phyloP scores from a whole-genome alignment of 805 yeast genomes.

The Candida peoriensis region DNA sequence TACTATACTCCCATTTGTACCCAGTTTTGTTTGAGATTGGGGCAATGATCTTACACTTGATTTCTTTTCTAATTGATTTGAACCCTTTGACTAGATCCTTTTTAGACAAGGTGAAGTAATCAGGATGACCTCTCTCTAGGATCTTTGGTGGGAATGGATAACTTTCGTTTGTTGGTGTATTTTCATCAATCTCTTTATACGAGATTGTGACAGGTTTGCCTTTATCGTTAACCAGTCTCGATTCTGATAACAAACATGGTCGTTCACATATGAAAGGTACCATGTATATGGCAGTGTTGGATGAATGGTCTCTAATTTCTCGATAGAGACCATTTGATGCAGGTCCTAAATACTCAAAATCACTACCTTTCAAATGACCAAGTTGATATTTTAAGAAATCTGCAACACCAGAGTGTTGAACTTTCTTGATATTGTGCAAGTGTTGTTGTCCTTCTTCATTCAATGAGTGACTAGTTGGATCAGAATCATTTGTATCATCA shows the following conservation, averaged over 20 bases:
- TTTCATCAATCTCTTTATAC: constrained; percentile 14
- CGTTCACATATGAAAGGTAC: constrained; percentile 18
- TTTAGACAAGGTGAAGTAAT: constrained; percentile 17
- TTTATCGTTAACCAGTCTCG: constrained; percentile 18
- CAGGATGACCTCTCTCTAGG: constrained; percentile 14
- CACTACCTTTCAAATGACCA: constrained; percentile 18
- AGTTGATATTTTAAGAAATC: constrained; percentile 18
- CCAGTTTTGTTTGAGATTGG: constrained; percentile 21
- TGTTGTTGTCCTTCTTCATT: too few species aligned
- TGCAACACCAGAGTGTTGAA: constrained; percentile 18
- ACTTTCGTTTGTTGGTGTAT: constrained; percentile 19
- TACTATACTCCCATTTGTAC: constrained; percentile 22
- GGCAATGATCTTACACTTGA: constrained; percentile 13
- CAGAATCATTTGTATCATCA: neutral
- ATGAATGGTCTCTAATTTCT: constrained; percentile 15
- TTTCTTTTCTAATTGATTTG: constrained; percentile 17
- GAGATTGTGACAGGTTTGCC: constrained; percentile 18
- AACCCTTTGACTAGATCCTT: constrained; percentile 15
- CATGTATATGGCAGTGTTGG: constrained; percentile 19
- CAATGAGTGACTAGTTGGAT: too few species aligned
- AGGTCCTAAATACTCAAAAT: constrained; percentile 12
- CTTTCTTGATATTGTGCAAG: constrained; percentile 5
- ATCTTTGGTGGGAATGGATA: constrained; percentile 18
- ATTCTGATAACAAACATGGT: constrained; percentile 17
- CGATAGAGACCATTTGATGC: constrained; percentile 14